Conservation (phyloP, 2,329 filamentous ascomycete species). For the Fusarium devonianum region DNA sequence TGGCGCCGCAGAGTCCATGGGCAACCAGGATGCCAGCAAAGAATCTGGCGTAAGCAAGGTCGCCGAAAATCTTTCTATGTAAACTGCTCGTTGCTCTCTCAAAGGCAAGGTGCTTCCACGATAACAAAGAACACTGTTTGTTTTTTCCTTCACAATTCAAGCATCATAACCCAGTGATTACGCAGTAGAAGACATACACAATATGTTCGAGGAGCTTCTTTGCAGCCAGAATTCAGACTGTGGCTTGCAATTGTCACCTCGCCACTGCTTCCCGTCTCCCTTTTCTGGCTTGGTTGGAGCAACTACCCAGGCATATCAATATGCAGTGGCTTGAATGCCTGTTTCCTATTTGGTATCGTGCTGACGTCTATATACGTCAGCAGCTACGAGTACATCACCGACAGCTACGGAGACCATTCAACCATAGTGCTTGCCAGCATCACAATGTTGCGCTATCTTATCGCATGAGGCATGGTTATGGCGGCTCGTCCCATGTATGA, state of each 20-base stretch:
- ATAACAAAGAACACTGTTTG: conserved; percentile 38
- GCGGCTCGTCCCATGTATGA: conserved; percentile 50
- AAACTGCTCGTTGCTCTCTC: too few relatives aligned
- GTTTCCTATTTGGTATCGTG: conserved; percentile 60
- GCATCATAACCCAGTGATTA: too few relatives aligned
- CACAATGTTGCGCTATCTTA: conserved; percentile 43
- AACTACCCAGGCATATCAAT: conserved; percentile 51
- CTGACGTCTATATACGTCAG: conserved; percentile 58
- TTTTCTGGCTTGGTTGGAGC: conserved; percentile 68
- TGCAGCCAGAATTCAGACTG: conserved; percentile 61
- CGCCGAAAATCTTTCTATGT: conserved; percentile 56
- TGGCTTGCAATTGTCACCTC: conserved; percentile 61
- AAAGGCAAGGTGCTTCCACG: conserved; percentile 50
- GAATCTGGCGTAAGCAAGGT: conserved; percentile 58
- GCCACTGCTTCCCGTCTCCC: conserved; percentile 56
- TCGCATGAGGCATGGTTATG: conserved; percentile 51
- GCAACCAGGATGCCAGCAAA: conserved; percentile 51
- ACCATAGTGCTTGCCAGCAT: conserved; percentile 47
- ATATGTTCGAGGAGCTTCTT: conserved; percentile 47
- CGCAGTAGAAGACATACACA: too few relatives aligned
- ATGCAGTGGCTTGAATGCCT: conserved; percentile 59
- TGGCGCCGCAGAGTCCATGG: conserved; percentile 57
- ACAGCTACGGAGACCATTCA: conserved; percentile 61
- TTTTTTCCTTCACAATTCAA: too few relatives aligned
- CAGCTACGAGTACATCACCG: conserved; percentile 65